Conservation (phyloP, 2,329 filamentous ascomycete genomes). For the Claviceps maximensis region DNA sequence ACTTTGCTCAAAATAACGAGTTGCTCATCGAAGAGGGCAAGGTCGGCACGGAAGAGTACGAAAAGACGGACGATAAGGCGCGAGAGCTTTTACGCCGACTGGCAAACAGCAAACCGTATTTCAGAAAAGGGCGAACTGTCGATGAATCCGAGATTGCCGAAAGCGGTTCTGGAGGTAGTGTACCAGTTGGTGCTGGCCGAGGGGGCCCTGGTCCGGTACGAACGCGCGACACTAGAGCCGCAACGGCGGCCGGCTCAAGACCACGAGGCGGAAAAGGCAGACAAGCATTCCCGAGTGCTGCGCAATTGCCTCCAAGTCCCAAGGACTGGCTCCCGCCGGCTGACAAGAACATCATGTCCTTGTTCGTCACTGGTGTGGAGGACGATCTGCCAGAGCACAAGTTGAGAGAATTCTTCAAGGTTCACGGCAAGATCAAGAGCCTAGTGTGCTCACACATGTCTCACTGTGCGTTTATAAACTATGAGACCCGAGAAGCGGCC, state of each 20-base stretch:
- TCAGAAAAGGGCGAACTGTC: constrained; percentile 70
- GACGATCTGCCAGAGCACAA: constrained; percentile 91
- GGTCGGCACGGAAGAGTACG: constrained; percentile 76
- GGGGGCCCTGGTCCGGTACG: constrained; percentile 66
- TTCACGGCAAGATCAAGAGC: constrained; percentile 80
- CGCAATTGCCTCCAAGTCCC: constrained; percentile 65
- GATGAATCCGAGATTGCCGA: constrained; percentile 37
- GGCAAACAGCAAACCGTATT: constrained; percentile 89
- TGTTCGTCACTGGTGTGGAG: constrained; percentile 91
- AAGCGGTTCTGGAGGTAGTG: constrained; percentile 30
- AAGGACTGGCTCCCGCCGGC: constrained; percentile 76
- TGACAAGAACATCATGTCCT: constrained; percentile 76
- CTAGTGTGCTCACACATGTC: constrained; percentile 93
- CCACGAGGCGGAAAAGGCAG: constrained; percentile 29
- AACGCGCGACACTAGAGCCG: constrained; percentile 51
- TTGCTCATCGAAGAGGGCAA: constrained; percentile 86
- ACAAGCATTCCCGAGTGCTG: constrained; percentile 53
- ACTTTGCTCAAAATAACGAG: constrained; percentile 96
- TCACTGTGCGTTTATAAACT: constrained; percentile 95
- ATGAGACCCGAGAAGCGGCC: constrained; percentile 67
- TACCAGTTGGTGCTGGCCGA: constrained; percentile 39
- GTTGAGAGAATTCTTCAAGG: constrained; percentile 78
- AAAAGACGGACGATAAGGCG: constrained; percentile 95
- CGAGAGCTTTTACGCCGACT: constrained; percentile 73
- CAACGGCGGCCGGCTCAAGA: constrained; percentile 34